These are phyloP conservation scores for Hymenoscyphus scutula DNA, from an alignment of 2,329 filamentous ascomycete species.

Conservation along the genomic window DNA sequence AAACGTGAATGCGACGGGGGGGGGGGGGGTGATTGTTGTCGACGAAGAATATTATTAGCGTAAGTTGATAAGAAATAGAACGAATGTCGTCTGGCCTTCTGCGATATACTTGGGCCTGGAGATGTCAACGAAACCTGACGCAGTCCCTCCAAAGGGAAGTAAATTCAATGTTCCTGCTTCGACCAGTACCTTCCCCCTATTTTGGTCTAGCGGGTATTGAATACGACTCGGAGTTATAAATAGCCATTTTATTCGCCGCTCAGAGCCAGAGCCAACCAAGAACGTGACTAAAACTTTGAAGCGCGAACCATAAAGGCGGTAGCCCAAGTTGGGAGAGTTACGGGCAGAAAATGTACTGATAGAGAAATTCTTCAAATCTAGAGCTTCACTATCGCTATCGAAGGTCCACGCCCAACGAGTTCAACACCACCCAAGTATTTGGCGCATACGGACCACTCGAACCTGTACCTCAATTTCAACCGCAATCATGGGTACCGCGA, in stretches of 20 bases:
- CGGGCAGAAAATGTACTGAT: conserved; percentile 8
- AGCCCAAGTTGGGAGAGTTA: neutral
- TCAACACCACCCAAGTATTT: neutral
- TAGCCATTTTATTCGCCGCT: conserved; percentile 7
- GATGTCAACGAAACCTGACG: conserved; percentile 9
- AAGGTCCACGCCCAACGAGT: neutral
- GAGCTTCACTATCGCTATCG: conserved; percentile 3
- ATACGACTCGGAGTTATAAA: conserved; percentile 9
- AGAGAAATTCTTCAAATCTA: conserved; percentile 1
- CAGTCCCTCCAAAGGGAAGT: neutral
- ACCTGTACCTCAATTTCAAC: neutral
- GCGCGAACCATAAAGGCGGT: neutral
- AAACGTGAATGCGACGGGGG: too few relatives aligned
- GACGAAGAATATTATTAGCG: neutral
- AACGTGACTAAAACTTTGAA: neutral
- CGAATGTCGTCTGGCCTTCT: neutral
- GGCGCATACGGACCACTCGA: neutral
- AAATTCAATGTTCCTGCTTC: conserved; percentile 21
- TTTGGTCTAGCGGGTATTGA: neutral
- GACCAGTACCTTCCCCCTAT: neutral
- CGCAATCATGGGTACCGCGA: conserved; percentile 70
- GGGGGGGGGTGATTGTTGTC: neutral
- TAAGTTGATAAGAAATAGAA: neutral
- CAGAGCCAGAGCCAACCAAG: neutral
- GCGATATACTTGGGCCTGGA: neutral